These are phyloP conservation scores for Hapsidospora chrysogenum DNA, from an alignment of 495 filamentous ascomycete species.

Conservation along the genomic window DNA sequence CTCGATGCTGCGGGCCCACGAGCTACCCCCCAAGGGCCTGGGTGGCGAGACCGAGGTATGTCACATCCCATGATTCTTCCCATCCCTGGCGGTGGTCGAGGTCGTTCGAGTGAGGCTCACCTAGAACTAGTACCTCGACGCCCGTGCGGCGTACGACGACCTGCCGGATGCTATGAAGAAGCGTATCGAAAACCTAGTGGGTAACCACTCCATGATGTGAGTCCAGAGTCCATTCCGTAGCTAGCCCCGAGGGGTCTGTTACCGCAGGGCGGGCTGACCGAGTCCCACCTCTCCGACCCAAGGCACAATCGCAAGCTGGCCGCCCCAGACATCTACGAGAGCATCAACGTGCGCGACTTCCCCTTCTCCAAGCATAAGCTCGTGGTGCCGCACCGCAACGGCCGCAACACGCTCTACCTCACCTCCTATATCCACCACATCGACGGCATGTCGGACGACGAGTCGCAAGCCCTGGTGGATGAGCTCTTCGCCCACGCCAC, in stretches of 20 bases:
- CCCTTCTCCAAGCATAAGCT: constrained; percentile 34
- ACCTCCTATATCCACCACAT: constrained; percentile 40
- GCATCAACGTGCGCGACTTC: constrained; percentile 23
- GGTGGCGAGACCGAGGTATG: constrained; percentile 42
- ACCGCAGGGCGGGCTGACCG: no score
- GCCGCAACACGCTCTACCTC: constrained; percentile 35
- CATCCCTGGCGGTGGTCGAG: no score
- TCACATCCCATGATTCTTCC: no score
- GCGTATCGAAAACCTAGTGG: no score
- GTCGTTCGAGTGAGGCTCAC: no score
- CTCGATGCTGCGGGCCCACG: constrained; percentile 33
- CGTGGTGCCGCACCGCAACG: constrained; percentile 32
- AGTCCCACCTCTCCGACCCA: no score
- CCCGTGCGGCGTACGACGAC: no score
- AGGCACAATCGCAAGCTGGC: constrained; percentile 36
- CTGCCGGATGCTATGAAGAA: no score
- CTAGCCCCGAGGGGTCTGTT: no score
- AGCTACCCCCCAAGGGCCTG: constrained; percentile 29
- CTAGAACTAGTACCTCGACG: no score
- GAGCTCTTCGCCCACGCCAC: constrained; percentile 28
- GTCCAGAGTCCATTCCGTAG: no score
- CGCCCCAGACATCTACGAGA: constrained; percentile 30
- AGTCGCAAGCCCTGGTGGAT: constrained; percentile 22
- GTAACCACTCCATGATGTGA: no score
- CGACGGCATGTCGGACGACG: constrained; percentile 19